Conservation (phyloP, 2,329 filamentous ascomycete species). For the Microcyclosporella mali region DNA sequence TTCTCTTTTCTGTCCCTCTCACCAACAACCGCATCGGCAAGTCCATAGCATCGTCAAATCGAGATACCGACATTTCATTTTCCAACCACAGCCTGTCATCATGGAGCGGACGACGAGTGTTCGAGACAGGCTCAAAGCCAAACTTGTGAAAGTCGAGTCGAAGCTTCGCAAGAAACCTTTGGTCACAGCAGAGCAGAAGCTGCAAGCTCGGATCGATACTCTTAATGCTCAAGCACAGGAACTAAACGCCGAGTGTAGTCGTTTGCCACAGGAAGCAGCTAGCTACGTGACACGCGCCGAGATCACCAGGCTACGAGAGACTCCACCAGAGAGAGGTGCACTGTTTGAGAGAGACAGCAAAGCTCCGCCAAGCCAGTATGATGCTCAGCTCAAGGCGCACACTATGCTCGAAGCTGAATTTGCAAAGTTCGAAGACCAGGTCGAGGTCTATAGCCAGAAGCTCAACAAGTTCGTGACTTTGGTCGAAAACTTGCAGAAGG, state of each 20-base stretch:
- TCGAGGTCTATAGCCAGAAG: constrained; percentile 2
- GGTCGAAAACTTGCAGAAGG: constrained; percentile 4
- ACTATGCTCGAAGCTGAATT: constrained; percentile 3
- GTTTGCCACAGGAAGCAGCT: constrained; percentile 1
- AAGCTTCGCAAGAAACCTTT: constrained; percentile 6
- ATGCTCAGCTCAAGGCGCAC: constrained; percentile 4
- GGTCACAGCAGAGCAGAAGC: constrained; percentile 6
- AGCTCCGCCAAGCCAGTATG: constrained; percentile 7
- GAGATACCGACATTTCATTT: no score
- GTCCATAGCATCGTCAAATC: no score
- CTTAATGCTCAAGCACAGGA: constrained; percentile 3
- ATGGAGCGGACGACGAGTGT: neutral
- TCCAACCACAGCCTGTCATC: neutral
- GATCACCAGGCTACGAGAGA: constrained; percentile 2
- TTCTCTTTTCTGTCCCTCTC: no score
- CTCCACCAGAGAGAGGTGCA: constrained; percentile 5
- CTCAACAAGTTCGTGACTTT: constrained; percentile 3
- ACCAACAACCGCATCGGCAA: no score
- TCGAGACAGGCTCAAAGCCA: neutral
- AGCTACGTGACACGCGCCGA: constrained; percentile 2
- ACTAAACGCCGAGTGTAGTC: constrained; percentile 1
- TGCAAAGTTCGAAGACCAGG: neutral
- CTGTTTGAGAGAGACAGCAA: constrained; percentile 3
- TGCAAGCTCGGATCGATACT: constrained; percentile 3
- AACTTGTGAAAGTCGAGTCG: neutral